Percentiles rank a stretch among this genome's conserved stretches.
These are phyloP conservation scores for Pterulicium gracile DNA, from an alignment of 1,284 basidiomycete genomes.

Conservation along the genomic window DNA sequence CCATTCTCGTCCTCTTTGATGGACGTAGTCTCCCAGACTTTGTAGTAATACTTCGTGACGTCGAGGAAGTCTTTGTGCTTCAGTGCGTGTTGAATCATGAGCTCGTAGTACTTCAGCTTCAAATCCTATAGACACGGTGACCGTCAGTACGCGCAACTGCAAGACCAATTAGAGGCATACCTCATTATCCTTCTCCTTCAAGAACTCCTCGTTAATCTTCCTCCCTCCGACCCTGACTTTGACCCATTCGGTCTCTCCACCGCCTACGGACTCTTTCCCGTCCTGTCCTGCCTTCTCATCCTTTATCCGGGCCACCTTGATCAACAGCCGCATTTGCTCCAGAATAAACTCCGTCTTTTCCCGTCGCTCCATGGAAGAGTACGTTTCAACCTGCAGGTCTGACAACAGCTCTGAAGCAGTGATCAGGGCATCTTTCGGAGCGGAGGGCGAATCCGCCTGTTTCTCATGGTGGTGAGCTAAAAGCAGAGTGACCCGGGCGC, in stretches of 20 bases:
- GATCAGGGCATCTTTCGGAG: slow-evolving; percentile 57
- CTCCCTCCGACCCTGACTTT: slow-evolving; percentile 86
- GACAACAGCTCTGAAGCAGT: slow-evolving; percentile 85
- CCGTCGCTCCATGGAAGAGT: slow-evolving; percentile 94
- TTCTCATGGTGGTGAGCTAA: slow-evolving; percentile 79
- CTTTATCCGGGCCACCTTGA: slow-evolving; percentile 62
- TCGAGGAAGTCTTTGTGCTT: slow-evolving; percentile 84
- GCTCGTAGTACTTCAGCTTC: slow-evolving; percentile 91
- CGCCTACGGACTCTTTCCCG: slow-evolving; percentile 48
- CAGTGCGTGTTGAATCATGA: slow-evolving; percentile 93
- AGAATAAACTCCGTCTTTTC: slow-evolving; percentile 99
- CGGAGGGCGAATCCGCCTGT: slow-evolving; percentile 35
- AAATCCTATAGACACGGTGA: slow-evolving; percentile 63
- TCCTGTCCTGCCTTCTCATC: slow-evolving; percentile 45
- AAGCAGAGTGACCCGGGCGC: slow-evolving; percentile 85
- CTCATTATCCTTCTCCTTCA: slow-evolving; percentile 84
- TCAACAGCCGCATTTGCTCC: slow-evolving; percentile 91
- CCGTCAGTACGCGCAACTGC: slow-evolving; percentile 5
- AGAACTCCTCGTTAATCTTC: slow-evolving; percentile 91
- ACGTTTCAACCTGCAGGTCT: slow-evolving; percentile 97
- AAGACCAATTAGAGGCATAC: slow-evolving; percentile 32
- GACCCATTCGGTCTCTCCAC: slow-evolving; percentile 81
- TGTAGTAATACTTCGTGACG: slow-evolving; percentile 91
- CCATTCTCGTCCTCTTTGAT: slow-evolving; percentile 73
- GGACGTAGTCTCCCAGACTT: slow-evolving; percentile 91